Conservation (phyloP, 495 filamentous ascomycete species). For the Xylaria nigripes region DNA sequence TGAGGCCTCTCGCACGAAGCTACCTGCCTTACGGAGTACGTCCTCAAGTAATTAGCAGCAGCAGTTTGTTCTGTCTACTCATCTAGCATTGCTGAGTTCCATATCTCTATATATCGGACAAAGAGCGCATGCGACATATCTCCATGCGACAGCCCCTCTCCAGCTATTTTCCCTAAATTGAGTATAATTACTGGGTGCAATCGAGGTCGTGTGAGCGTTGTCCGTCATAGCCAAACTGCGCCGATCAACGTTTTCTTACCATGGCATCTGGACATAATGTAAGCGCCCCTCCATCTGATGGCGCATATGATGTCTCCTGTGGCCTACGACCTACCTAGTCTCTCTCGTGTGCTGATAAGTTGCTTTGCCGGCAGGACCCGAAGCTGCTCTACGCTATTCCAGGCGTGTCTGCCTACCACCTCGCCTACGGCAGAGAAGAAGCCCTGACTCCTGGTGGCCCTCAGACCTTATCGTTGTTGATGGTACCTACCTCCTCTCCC, state of each 20-base stretch:
- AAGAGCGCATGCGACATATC: too few species aligned
- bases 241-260: background rate
- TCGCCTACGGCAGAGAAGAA: slow-evolving; percentile 78
- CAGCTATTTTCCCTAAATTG: too few species aligned
- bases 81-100: too few species aligned
- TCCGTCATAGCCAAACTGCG: background rate
- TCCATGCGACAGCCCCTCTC: too few species aligned
- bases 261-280: slow-evolving; percentile 48
- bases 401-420: slow-evolving; percentile 77
- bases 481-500: slow-evolving; percentile 79
- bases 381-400: slow-evolving; percentile 75
- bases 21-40: too few species aligned
- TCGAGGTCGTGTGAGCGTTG: background rate
- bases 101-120: too few species aligned
- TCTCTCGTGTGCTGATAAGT: background rate
- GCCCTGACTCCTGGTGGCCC: slow-evolving; percentile 75
- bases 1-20: too few species aligned
- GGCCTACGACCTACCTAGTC: background rate
- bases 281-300: slow-evolving; percentile 13
- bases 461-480: slow-evolving; percentile 81
- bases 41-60: too few species aligned
- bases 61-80: too few species aligned
- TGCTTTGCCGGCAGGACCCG: slow-evolving; percentile 46
- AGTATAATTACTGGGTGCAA: background rate
- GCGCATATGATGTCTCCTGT: background rate